Base-by-base conservation (phyloP, 169 alveolate species). In the Eimeria tenella region DNA sequence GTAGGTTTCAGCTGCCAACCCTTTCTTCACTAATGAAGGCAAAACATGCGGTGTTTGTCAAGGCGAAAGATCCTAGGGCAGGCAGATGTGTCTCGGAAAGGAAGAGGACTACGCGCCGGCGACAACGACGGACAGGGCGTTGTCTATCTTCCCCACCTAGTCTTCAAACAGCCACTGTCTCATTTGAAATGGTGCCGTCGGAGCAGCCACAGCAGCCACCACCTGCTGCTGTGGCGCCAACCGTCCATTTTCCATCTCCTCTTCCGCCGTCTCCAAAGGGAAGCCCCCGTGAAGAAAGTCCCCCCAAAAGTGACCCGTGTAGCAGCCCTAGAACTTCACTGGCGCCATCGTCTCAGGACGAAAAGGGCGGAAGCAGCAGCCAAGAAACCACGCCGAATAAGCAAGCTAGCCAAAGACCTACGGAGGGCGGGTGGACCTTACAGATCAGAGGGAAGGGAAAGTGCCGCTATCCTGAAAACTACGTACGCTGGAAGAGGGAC, bases 21-120 rank as follows among this genome's bases (percentile, higher is more conserved):
- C 94, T 90, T 49, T 90, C 94, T 52, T 90, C 94, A 50, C 88
- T 90, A 0, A 65, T 90, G 89, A 49, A 55, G 77, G 90, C 94
- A 15, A 90, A 90, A 55, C 90, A 90, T 23, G 86, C 94, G 52
- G 75, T 73, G 5, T 90, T 73, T 75, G 62, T 90, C 70, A 65
- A 75, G 90, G 86, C 81, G 11, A 65, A 55, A 21, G 82, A 58
- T 19, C 93, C 93, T 5, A 52, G 89, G 42, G 55, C 62, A 19
- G 89, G 50, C 3, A 31, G 73, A 52, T 52, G 62, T 4, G 71
- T 25, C 65, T 52, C 71, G n/a, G 42, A 74, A 74, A 31, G 60
- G 15, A 10, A 50, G 84, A 31, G 63, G 13, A 10, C 42, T 5
- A 31, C 63, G 0, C 23, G 21, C 31, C 79, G 79, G 79, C 49